These are phyloP conservation scores for Hypoxylon sp. DNA, from an alignment of 2,329 filamentous ascomycete genomes.

Conservation along the genomic window DNA sequence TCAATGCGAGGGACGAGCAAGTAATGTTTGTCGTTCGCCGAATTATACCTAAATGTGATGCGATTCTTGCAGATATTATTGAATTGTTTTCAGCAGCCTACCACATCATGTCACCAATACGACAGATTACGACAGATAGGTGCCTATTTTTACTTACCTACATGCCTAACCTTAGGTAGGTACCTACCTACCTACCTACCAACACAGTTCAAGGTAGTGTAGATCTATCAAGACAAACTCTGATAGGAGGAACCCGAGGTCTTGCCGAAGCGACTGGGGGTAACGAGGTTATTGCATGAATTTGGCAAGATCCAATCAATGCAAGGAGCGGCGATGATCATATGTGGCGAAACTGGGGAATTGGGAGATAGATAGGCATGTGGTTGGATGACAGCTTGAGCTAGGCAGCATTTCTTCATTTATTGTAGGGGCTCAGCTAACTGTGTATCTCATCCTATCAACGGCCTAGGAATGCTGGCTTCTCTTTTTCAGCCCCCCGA, in stretches of 20 bases:
- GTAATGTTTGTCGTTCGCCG: conserved; percentile 17
- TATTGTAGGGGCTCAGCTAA: conserved; percentile 28
- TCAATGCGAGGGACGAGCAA: conserved; percentile 16
- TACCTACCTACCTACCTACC: conserved; percentile 25
- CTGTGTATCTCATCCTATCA: conserved; percentile 33
- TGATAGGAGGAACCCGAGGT: conserved; percentile 33
- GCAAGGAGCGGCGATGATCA: conserved; percentile 25
- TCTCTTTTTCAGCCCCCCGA: conserved; percentile 18
- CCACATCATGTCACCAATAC: conserved; percentile 33
- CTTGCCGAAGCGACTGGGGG: conserved; percentile 17
- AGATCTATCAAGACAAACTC: conserved; percentile 34
- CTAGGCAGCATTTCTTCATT: conserved; percentile 24
- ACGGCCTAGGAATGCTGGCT: conserved; percentile 11
- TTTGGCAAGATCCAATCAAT: conserved; percentile 35
- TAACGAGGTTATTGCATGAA: conserved; percentile 25
- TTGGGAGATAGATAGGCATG: conserved; percentile 9
- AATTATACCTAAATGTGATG: conserved; percentile 30
- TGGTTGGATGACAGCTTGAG: conserved; percentile 30
- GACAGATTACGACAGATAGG: conserved; percentile 20
- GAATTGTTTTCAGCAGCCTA: conserved; percentile 3
- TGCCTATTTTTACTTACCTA: conserved; percentile 15
- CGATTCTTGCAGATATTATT: conserved; percentile 17
- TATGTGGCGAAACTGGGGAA: conserved; percentile 32
- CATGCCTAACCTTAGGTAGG: no score
- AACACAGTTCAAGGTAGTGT: conserved; percentile 17